Evolutionary conservation across 352 stramenopile genomes (phyloP).

Genomic region (Phytophthora capsici): DNA sequence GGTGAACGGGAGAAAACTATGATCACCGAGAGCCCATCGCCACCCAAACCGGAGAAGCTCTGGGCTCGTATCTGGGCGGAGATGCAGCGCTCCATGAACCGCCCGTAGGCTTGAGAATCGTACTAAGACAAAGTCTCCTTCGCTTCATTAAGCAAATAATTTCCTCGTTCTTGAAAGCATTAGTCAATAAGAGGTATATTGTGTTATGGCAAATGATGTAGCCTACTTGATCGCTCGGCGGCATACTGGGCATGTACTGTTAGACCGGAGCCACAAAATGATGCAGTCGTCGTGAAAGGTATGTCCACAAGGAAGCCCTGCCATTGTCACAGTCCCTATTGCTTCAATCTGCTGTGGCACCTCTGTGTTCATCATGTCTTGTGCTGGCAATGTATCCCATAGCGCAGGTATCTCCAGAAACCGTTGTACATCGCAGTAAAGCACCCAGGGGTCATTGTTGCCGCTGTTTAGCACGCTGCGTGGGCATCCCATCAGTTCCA

Average conservation of each 20-base stretch:
- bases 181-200: no score
- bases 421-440: neutral
- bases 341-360: neutral
- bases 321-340: neutral
- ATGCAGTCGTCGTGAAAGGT: conserved; percentile 9
- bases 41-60: conserved; percentile 25
- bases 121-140: no score
- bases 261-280: neutral
- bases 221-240: neutral
- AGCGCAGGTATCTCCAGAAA: neutral
- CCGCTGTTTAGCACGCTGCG: neutral
- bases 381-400: neutral
- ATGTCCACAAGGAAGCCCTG: neutral
- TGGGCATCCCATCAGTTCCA: neutral
- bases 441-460: neutral
- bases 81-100: conserved; percentile 53
- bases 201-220: no score
- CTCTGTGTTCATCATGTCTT: neutral
- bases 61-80: conserved; percentile 38
- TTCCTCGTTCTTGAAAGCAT: no score
- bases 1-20: conserved; percentile 19
- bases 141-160: no score
- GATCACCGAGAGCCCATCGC: neutral
- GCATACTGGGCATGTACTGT: conserved; percentile 1
- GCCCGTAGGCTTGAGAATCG: conserved; percentile 16